Evolutionary conservation across 495 filamentous ascomycete species (phyloP).

Genomic region (Hypoxylon crocopeplum): DNA sequence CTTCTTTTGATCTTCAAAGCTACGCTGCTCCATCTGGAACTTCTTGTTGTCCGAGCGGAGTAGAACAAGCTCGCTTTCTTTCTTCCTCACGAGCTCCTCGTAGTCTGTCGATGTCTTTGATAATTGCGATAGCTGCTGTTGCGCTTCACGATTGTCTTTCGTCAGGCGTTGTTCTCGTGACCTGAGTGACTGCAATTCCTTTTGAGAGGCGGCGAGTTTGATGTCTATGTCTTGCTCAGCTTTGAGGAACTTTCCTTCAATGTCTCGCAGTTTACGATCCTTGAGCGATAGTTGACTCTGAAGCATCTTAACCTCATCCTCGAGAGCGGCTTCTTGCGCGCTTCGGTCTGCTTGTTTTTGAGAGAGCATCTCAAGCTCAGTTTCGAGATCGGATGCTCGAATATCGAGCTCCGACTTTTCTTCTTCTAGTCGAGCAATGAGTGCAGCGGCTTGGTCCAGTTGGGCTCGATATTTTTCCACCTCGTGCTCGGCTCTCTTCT

Average conservation of each 20-base stretch:
- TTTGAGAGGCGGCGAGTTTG: conserved; percentile 81
- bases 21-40: conserved; percentile 75
- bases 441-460: conserved; percentile 87
- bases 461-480: conserved; percentile 78
- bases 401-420: conserved; percentile 79
- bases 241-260: conserved; percentile 84
- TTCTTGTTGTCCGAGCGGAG: conserved; percentile 83
- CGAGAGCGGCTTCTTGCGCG: conserved; percentile 72
- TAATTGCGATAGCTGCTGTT: conserved; percentile 84
- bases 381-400: conserved; percentile 71
- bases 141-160: conserved; percentile 82
- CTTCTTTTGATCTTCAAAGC: conserved; percentile 76
- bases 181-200: conserved; percentile 76
- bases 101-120: conserved; percentile 92
- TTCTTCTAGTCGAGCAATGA: conserved; percentile 82
- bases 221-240: conserved; percentile 89
- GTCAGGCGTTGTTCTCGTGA: conserved; percentile 75
- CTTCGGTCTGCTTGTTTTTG: conserved; percentile 70
- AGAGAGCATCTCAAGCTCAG: conserved; percentile 70
- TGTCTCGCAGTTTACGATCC: conserved; percentile 86
- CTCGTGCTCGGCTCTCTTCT: conserved; percentile 87
- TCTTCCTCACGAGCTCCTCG: conserved; percentile 88
- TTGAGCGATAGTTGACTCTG: conserved; percentile 89
- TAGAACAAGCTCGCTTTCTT: conserved; percentile 90
- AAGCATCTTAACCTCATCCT: conserved; percentile 87